Conservation (phyloP, 106 monocot genomes). For the Acorus calamus region DNA sequence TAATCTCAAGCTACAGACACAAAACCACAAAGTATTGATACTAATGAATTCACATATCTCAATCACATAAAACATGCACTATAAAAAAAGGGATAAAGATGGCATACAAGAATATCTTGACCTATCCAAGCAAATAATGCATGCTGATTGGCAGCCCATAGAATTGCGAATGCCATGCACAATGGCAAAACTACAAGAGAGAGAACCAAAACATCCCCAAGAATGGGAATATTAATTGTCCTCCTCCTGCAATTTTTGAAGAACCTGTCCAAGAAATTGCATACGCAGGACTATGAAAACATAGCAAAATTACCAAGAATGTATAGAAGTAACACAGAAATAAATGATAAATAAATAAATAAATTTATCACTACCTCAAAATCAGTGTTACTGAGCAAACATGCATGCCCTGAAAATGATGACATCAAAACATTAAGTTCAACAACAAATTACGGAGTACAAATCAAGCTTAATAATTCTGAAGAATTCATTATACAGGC, state of each 20-base stretch:
- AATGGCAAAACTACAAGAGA: conserved; percentile 60
- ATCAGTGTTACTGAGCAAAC: conserved; percentile 44
- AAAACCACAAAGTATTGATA: too few species aligned
- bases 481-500: too few species aligned
- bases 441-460: too few species aligned
- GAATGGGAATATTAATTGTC: conserved; percentile 38
- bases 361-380: conserved; percentile 42
- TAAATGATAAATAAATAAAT: not conserved
- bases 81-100: not conserved
- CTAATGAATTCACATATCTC: too few species aligned
- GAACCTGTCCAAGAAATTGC: conserved; percentile 31
- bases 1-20: too few species aligned
- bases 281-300: conserved; percentile 5
- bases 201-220: conserved; percentile 51
- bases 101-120: conserved; percentile 78
- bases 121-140: conserved; percentile 65
- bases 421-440: too few species aligned
- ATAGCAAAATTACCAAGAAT: not conserved
- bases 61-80: not conserved
- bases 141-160: conserved; percentile 63
- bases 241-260: conserved; percentile 32
- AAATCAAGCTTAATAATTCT: too few species aligned
- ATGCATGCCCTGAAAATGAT: conserved; percentile 69
- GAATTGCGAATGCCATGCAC: conserved; percentile 44
- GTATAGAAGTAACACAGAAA: not conserved